A percentile compares a stretch with the other conserved stretches of the same genome.
Evolutionary conservation across 768 basidiomycete genomes (phyloP).

Genomic region (Lactarius hatsudake): DNA sequence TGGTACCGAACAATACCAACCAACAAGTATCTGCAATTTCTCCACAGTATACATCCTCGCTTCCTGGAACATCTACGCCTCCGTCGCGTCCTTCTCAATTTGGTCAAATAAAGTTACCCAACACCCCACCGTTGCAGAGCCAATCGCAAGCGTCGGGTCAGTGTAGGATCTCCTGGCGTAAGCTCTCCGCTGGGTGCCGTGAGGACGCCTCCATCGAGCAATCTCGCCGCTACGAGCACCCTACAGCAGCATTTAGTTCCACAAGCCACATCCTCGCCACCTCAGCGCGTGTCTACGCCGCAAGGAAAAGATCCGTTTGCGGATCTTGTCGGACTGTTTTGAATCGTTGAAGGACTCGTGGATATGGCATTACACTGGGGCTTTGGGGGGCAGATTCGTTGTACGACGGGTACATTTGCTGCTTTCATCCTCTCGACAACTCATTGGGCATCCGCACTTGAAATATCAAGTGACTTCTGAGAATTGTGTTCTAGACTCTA

Average conservation of each 20-base stretch:
- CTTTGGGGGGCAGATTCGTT: conserved; percentile 1
- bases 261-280: conserved; percentile 17
- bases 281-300: conserved; percentile 31
- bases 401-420: not conserved
- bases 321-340: conserved; percentile 77
- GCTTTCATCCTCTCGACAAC: conserved; percentile 8
- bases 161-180: conserved; percentile 9
- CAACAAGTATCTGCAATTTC: conserved; percentile 8
- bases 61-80: not conserved
- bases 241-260: conserved; percentile 20
- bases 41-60: conserved; percentile 16
- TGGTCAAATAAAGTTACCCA: conserved; percentile 27
- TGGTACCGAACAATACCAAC: conserved; percentile 5
- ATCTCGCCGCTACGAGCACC: conserved; percentile 8
- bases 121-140: conserved; percentile 23
- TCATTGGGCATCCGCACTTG: conserved; percentile 6
- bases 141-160: conserved; percentile 18
- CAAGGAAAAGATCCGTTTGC: conserved; percentile 81
- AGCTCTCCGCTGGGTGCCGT: conserved; percentile 3
- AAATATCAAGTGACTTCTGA: conserved; percentile 15
- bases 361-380: conserved; percentile 1
- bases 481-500: conserved; percentile 1
- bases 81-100: conserved; percentile 17
- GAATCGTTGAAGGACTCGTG: conserved; percentile 15
- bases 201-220: conserved; percentile 9